Evolutionary conservation across 768 basidiomycete species (phyloP).

Genomic region (Roridomyces roridus): DNA sequence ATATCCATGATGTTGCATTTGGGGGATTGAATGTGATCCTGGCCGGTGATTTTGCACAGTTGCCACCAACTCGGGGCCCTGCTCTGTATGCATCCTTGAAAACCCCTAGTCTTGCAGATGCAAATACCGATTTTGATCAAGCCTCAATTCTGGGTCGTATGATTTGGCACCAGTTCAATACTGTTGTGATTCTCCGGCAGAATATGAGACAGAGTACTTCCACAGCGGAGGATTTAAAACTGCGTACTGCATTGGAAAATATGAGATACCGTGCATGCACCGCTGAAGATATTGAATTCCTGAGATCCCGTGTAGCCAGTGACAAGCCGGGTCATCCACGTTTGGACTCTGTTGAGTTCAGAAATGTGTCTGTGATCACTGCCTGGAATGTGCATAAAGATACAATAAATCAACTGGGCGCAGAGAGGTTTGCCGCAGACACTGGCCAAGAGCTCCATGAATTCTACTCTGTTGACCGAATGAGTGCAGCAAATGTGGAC

Average conservation of each 20-base stretch:
- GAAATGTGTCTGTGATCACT: conserved; percentile 42
- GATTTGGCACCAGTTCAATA: too few species aligned
- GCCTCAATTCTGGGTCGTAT: too few species aligned
- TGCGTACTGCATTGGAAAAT: conserved; percentile 34
- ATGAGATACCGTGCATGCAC: conserved; percentile 42
- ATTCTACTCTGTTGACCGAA: conserved; percentile 33
- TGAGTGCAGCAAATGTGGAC: not conserved
- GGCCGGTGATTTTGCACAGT: too few species aligned
- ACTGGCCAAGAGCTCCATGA: conserved; percentile 24
- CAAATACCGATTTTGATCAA: too few species aligned
- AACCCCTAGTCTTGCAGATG: too few species aligned
- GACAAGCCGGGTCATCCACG: conserved; percentile 1
- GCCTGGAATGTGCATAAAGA: conserved; percentile 35
- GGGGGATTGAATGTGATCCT: conserved; percentile 38
- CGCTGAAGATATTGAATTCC: conserved; percentile 34
- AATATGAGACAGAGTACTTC: conserved; percentile 40
- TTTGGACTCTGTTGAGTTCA: conserved; percentile 24
- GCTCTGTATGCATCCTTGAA: too few species aligned
- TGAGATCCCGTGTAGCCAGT: conserved; percentile 28
- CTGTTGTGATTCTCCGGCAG: conserved; percentile 39
- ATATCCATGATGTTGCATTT: conserved; percentile 25
- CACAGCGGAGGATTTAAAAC: conserved; percentile 30
- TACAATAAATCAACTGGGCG: conserved; percentile 36
- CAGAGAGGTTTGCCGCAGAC: conserved; percentile 37
- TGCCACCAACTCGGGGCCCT: too few species aligned